A percentile compares a stretch with the other conserved stretches of the same genome.
phyloP scores from a whole-genome alignment of 805 yeast species.

The Ogataea trehaloabstinens region DNA sequence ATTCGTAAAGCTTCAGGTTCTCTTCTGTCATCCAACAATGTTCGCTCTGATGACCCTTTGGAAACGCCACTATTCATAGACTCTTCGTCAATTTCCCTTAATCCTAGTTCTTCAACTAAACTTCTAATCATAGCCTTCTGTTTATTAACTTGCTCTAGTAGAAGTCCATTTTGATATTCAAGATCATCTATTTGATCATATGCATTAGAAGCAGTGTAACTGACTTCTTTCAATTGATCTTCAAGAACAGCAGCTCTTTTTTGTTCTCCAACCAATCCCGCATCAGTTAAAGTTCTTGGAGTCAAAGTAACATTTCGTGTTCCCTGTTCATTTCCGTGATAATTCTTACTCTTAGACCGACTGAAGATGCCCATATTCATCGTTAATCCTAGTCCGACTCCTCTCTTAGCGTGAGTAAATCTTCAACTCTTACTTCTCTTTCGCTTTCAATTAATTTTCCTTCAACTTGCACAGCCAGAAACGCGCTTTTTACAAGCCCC shows the following conservation, averaged over 20 bases:
- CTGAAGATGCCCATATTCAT: constrained; percentile 9
- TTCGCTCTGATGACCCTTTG: constrained; percentile 10
- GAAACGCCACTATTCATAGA: constrained; percentile 12
- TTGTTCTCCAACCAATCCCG: constrained; percentile 22
- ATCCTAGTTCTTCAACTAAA: constrained; percentile 21
- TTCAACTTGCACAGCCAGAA: no score
- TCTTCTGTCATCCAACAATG: constrained; percentile 9
- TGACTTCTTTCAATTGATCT: constrained; percentile 22
- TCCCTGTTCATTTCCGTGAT: constrained; percentile 2
- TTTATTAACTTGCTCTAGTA: constrained; percentile 25
- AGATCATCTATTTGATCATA: constrained; percentile 28
- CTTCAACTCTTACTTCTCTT: no score
- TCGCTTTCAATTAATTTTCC: no score
- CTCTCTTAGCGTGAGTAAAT: no score
- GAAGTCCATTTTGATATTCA: constrained; percentile 19
- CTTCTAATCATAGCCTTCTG: constrained; percentile 26
- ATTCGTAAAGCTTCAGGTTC: constrained; percentile 7
- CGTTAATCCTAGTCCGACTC: neutral
- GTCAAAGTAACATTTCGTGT: constrained; percentile 16
- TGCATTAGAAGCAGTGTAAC: constrained; percentile 26
- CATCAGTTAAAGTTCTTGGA: constrained; percentile 13
- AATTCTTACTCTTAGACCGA: constrained; percentile 8
- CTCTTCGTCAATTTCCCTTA: neutral
- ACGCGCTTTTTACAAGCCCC: no score
- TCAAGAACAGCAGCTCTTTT: constrained; percentile 21